Percentiles rank a stretch among this genome's conserved stretches.
Conservation (phyloP, 768 basidiomycete genomes). For the Kondoa malvinella region DNA sequence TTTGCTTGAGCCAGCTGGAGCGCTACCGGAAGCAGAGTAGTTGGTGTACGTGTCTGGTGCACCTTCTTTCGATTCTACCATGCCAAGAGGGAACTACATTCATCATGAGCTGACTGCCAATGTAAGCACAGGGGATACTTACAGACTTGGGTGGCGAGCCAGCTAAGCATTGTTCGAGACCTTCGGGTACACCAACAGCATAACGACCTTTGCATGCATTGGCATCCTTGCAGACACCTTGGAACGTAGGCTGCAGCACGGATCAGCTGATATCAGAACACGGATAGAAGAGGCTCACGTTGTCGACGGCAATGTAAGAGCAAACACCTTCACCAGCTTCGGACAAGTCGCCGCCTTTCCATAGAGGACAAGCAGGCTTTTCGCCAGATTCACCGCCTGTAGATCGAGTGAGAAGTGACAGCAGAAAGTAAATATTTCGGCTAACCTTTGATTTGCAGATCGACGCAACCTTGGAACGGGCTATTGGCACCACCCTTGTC, state of each 20-base stretch:
- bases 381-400: no score
- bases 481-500: neutral
- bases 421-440: no score
- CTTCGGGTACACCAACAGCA: neutral
- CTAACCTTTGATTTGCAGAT: neutral
- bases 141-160: neutral
- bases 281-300: neutral
- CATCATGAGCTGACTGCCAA: neutral
- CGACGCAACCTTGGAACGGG: neutral
- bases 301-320: neutral
- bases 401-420: no score
- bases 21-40: neutral
- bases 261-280: neutral
- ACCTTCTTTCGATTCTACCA: neutral
- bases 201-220: neutral
- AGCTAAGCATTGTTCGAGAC: neutral
- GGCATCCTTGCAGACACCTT: neutral
- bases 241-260: neutral
- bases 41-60: neutral
- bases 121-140: neutral
- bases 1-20: neutral
- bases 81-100: neutral
- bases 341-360: neutral
- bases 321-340: neutral
- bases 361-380: neutral